These are phyloP conservation scores for Phytophthora chlamydospora DNA, from an alignment of 352 stramenopile genomes.

Conservation along the genomic window DNA sequence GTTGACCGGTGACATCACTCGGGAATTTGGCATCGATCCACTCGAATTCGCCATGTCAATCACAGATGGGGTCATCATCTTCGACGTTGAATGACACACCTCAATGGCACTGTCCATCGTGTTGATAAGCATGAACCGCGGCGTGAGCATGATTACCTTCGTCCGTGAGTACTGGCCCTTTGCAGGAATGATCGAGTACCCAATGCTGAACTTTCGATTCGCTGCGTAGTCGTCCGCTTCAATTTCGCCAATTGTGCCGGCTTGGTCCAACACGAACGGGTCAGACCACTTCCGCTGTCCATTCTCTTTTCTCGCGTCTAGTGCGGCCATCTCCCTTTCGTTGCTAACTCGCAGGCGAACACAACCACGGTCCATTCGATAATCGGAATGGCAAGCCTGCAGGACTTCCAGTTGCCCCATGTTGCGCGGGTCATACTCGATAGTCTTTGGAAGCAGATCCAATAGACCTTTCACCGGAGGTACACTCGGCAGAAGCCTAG, in stretches of 20 bases:
- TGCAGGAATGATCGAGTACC: conserved; percentile 78
- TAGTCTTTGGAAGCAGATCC: conserved; percentile 81
- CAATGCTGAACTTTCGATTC: conserved; percentile 79
- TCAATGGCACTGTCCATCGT: conserved; percentile 70
- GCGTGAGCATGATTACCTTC: conserved; percentile 89
- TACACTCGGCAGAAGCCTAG: conserved; percentile 78
- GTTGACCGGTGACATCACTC: conserved; percentile 69
- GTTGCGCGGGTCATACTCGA: conserved; percentile 55
- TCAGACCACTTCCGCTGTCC: conserved; percentile 78
- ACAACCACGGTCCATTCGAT: conserved; percentile 64
- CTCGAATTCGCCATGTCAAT: conserved; percentile 49
- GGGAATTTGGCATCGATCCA: conserved; percentile 48
- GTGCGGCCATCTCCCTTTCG: conserved; percentile 32
- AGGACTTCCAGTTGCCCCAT: conserved; percentile 78
- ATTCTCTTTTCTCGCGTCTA: conserved; percentile 49
- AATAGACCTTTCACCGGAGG: conserved; percentile 83
- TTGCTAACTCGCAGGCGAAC: conserved; percentile 81
- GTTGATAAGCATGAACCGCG: conserved; percentile 88
- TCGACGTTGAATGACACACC: conserved; percentile 81
- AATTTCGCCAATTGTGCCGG: conserved; percentile 75
- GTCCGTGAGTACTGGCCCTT: conserved; percentile 84
- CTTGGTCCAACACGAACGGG: conserved; percentile 73
- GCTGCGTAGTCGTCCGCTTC: conserved; percentile 66
- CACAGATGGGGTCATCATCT: conserved; percentile 50
- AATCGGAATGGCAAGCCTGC: conserved; percentile 83